These are phyloP conservation scores for Pterocarpus santalinus DNA, from an alignment of 306 rosid species.

Conservation along the genomic window DNA sequence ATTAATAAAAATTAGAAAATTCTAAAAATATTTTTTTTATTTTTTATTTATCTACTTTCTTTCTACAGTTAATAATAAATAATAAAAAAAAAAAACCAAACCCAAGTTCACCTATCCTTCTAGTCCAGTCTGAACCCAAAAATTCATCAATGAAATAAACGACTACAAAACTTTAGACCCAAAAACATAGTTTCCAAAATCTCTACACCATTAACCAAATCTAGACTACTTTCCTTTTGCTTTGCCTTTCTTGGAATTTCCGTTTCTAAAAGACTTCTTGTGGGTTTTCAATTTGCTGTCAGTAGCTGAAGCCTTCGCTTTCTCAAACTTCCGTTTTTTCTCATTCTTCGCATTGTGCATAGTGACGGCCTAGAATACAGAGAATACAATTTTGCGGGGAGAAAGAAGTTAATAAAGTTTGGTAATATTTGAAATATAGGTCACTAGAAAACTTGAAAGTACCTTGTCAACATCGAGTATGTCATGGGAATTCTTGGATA, in stretches of 20 bases:
- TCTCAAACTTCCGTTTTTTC: slow-evolving; percentile 58
- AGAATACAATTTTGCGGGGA: background rate
- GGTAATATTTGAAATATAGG: slow-evolving; percentile 12
- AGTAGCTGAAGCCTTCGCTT: slow-evolving; percentile 55
- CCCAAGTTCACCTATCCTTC: no score
- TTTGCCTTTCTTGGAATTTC: slow-evolving; percentile 62
- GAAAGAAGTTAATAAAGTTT: background rate
- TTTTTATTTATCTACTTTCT: no score
- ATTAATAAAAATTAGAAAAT: no score
- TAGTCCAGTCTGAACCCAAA: no score
- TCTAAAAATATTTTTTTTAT: no score
- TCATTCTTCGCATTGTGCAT: slow-evolving; percentile 83
- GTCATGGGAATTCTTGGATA: slow-evolving; percentile 85
- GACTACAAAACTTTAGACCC: slow-evolving; percentile 47
- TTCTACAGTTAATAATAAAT: no score
- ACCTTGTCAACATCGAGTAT: slow-evolving; percentile 88
- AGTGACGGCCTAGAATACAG: slow-evolving; percentile 70
- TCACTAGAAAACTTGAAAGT: slow-evolving; percentile 27
- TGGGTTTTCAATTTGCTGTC: slow-evolving; percentile 77
- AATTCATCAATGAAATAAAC: slow-evolving; percentile 11
- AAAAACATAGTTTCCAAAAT: slow-evolving; percentile 31
- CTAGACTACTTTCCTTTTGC: slow-evolving; percentile 60
- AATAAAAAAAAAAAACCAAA: no score
- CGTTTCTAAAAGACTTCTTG: slow-evolving; percentile 64
- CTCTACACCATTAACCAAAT: slow-evolving; percentile 28